Base-by-base conservation (phyloP, 768 basidiomycete genomes). In the Rhizopogon salebrosus region DNA sequence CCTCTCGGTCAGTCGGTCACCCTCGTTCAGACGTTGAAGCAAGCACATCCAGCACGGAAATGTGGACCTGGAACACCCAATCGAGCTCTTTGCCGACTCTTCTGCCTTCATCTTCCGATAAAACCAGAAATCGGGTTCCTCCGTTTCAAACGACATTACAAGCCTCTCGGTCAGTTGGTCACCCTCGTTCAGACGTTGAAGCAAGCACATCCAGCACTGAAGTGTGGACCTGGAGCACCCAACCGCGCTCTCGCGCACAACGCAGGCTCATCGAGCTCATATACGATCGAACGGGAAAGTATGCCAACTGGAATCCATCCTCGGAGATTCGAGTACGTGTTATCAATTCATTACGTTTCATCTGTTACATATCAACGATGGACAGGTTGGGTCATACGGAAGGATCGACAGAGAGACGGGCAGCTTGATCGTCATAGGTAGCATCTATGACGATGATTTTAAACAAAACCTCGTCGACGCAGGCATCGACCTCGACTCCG, bases 231-330 rank as follows among this genome's bases (percentile, higher is more conserved):
- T n/a, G n/a, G n/a, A n/a, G n/a, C n/a, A 45, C 18, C 3, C 43
- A 20, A 14, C 27, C 20, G 18, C 20, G 31, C 5, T 45, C 29
- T 7, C 27, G 54, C 34, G 50, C 60, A 0, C 62, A 64, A 1
- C 61, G 64, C 29, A 65, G 64, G 48, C 64, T 58, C 52, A 56
- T 63, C 39, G 64, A 65, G 26, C 58, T 65, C 36, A 61, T 65
- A 35, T 54, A 23, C n/a, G 34, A 18, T 11, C 42, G 35, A 16
- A 60, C 64, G n/a, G 60, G 60, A 14, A 65, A 65, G 48, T 65
- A 60, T 57, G 64, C 63, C n/a, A 65, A 56, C 48, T 65, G 64
- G 64, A 60, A 65, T 37, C 64, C 64, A 1, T 60, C 64, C 8
- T 57, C 52, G 18, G 53, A 53, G 50, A 64, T 64, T 39, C 53